These are phyloP conservation scores for Fusarium equiseti DNA, from an alignment of 2,329 filamentous ascomycete species.

Conservation along the genomic window DNA sequence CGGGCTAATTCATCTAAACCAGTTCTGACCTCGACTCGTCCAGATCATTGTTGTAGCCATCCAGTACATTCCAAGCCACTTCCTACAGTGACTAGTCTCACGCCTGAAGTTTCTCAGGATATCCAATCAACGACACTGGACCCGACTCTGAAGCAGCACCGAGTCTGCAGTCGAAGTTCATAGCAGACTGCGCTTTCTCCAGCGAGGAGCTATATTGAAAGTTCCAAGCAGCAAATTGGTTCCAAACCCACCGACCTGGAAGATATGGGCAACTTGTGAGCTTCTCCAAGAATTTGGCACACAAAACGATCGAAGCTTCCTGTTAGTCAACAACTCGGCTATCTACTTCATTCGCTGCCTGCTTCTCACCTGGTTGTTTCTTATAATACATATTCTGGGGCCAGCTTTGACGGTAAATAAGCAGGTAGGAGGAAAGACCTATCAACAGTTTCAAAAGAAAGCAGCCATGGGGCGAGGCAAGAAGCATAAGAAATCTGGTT, in stretches of 20 bases:
- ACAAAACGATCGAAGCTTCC: not conserved
- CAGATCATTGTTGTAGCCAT: not conserved
- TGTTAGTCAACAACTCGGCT: not conserved
- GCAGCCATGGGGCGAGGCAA: slow-evolving; percentile 40
- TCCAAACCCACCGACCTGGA: not conserved
- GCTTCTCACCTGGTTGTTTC: not conserved
- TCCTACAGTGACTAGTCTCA: not conserved
- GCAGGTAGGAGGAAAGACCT: not conserved
- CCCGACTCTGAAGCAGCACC: not conserved
- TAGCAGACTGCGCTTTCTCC: not conserved
- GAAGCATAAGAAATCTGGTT: slow-evolving; percentile 27
- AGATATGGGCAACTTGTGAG: not conserved
- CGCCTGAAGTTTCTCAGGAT: not conserved
- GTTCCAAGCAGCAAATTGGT: not conserved
- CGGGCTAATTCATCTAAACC: not conserved
- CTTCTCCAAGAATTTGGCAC: not conserved
- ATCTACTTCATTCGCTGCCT: not conserved
- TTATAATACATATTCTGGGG: not conserved
- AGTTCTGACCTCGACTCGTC: not conserved
- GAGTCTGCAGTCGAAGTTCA: not conserved
- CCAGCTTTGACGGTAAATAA: slow-evolving; percentile 1
- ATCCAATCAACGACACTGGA: not conserved
- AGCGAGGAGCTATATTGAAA: not conserved
- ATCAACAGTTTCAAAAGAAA: slow-evolving; percentile 4
- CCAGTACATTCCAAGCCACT: not conserved